Base-by-base conservation (phyloP, 75 land plant genomes). In the Gnetum montanum region DNA sequence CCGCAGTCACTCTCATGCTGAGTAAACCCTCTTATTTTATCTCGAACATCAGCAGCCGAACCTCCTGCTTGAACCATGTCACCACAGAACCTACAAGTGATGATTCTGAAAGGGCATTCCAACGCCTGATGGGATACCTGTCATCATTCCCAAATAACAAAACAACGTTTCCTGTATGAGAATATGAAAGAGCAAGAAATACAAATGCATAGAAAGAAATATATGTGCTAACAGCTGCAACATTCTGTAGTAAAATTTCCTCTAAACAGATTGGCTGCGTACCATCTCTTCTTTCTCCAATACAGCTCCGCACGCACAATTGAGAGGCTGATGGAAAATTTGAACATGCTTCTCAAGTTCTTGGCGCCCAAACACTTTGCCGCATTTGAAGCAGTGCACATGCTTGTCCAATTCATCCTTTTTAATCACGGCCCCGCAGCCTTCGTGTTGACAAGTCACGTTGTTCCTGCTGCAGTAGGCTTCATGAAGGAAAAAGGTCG, bases 1-100 rank as follows among this genome's bases (percentile, higher is more conserved):
- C 98, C 98, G 71, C 98, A 93, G 12, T 63, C 31, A 59, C 96
- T 90, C 65, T 93, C 98, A 49, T 93, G 98, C 66, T 93, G 81
- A 4, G 86, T 70, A 13, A 78, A 60, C 2, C 98, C 95, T 53
- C 79, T 66, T 24, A 93, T 31, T 25, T 76, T 50, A 55, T 93
- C 98, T 22, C 98, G 72, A 0, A 57, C 68, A 60, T 93, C 81
- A 16, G 54, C 38, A 1, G 96, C 68, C 36, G 51, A 66, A 49
- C 8, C 75, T 25, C 95, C 98, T 36, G 98, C 98, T 70, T 69
- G 81, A 31, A 93, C 90, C 89, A 93, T 76, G 62, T 93, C 98
- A 11, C 98, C 98, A 60, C 98, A 93, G 60, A 85, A 93, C 34
- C 79, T 66, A 31, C 98, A 93, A 23, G 76, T 71, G 15, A 93